phyloP scores from a whole-genome alignment of 495 filamentous ascomycete species.

The Daldinia bambusicola region DNA sequence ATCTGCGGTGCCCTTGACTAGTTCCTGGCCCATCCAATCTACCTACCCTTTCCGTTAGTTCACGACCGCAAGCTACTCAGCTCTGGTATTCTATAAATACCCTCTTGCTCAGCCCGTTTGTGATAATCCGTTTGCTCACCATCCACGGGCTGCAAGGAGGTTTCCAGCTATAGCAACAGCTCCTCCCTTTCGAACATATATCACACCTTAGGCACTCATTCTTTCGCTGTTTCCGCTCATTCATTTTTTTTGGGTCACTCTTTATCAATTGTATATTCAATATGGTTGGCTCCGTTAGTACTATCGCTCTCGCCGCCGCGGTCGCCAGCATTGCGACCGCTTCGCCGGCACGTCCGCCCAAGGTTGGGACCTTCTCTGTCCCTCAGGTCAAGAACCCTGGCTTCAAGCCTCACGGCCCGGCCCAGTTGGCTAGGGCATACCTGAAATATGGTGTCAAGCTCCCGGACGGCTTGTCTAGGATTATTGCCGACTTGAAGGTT shows the following conservation, averaged over 20 bases:
- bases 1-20: slow-evolving; percentile 35
- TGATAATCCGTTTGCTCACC: slow-evolving; percentile 12
- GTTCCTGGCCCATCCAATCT: slow-evolving; percentile 19
- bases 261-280: slow-evolving; percentile 30
- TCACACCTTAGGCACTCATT: slow-evolving; percentile 4
- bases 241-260: neutral
- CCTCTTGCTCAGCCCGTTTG: slow-evolving; percentile 14
- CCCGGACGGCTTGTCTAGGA: slow-evolving; percentile 46
- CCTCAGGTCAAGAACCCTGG: slow-evolving; percentile 46
- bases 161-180: slow-evolving; percentile 17
- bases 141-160: slow-evolving; percentile 30
- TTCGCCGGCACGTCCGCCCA: slow-evolving; percentile 34
- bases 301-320: slow-evolving; percentile 37
- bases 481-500: slow-evolving; percentile 44
- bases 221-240: slow-evolving; percentile 30
- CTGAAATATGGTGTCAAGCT: slow-evolving; percentile 63
- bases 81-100: slow-evolving; percentile 32
- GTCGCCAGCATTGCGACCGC: slow-evolving; percentile 40
- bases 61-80: slow-evolving; percentile 20
- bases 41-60: slow-evolving; percentile 36
- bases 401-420: slow-evolving; percentile 61
- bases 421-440: slow-evolving; percentile 66
- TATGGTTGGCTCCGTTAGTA: slow-evolving; percentile 40
- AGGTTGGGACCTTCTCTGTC: slow-evolving; percentile 42
- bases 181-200: slow-evolving; percentile 23